Conservation (phyloP, 345 rosid species). For the Theobroma cacao region DNA sequence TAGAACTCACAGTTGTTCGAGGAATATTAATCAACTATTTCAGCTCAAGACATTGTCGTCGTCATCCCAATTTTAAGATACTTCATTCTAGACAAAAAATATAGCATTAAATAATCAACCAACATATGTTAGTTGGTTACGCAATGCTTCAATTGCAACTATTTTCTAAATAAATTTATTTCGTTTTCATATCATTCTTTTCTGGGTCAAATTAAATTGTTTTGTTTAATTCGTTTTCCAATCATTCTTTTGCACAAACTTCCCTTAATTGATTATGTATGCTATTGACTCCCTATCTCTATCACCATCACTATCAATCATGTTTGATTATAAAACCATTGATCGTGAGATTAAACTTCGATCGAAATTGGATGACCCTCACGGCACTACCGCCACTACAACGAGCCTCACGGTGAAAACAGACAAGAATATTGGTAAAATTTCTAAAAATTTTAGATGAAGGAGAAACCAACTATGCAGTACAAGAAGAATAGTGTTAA, state of each 20-base stretch:
- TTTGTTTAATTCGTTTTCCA: background rate
- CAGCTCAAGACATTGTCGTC: background rate
- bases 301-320: conserved; percentile 12
- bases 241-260: background rate
- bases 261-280: background rate
- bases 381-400: background rate
- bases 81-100: background rate
- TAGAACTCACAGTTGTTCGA: background rate
- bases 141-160: background rate
- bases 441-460: background rate
- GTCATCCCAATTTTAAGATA: background rate
- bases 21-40: background rate
- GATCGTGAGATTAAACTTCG: conserved; percentile 10
- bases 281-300: background rate
- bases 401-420: background rate
- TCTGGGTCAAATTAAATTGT: background rate
- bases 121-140: background rate
- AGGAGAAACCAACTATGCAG: background rate
- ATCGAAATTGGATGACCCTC: background rate
- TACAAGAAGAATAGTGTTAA: background rate
- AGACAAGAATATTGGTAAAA: background rate
- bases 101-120: background rate
- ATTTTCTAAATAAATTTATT: background rate
- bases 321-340: background rate
- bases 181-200: background rate